phyloP scores from a whole-genome alignment of 1,139 yeast genomes.

The Hansenula sp. region DNA sequence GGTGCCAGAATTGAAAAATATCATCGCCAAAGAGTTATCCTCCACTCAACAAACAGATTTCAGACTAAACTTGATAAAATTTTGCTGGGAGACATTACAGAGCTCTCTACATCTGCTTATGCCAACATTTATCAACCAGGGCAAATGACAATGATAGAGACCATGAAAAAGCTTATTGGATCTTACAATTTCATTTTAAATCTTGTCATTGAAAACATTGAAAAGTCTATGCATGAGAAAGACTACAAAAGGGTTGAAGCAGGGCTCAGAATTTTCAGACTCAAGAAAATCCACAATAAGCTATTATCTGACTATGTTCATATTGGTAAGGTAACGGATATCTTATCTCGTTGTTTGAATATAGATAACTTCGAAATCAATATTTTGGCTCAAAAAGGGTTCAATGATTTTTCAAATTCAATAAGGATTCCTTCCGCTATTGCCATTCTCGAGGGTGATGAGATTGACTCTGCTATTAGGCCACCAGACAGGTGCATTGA shows the following conservation, averaged over 20 bases:
- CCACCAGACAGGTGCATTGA: conserved; percentile 63
- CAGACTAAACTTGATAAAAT: conserved; percentile 65
- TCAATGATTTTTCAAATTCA: conserved; percentile 42
- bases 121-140: conserved; percentile 69
- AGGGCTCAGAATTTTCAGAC: conserved; percentile 54
- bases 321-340: conserved; percentile 39
- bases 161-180: conserved; percentile 71
- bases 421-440: conserved; percentile 57
- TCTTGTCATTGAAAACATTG: conserved; percentile 37
- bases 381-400: conserved; percentile 45
- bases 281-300: conserved; percentile 51
- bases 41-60: conserved; percentile 73
- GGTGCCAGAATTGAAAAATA: conserved; percentile 76
- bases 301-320: conserved; percentile 56
- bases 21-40: conserved; percentile 70
- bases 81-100: conserved; percentile 67
- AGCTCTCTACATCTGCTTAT: conserved; percentile 67
- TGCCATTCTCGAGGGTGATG: conserved; percentile 46
- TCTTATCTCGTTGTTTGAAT: conserved; percentile 54
- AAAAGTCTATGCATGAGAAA: conserved; percentile 47
- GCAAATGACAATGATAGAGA: conserved; percentile 62
- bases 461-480: conserved; percentile 45
- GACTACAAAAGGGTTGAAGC: conserved; percentile 64
- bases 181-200: conserved; percentile 54
- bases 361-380: conserved; percentile 57